These are phyloP conservation scores for Clavispora fructus DNA, from an alignment of 805 yeast species.

Conservation along the genomic window DNA sequence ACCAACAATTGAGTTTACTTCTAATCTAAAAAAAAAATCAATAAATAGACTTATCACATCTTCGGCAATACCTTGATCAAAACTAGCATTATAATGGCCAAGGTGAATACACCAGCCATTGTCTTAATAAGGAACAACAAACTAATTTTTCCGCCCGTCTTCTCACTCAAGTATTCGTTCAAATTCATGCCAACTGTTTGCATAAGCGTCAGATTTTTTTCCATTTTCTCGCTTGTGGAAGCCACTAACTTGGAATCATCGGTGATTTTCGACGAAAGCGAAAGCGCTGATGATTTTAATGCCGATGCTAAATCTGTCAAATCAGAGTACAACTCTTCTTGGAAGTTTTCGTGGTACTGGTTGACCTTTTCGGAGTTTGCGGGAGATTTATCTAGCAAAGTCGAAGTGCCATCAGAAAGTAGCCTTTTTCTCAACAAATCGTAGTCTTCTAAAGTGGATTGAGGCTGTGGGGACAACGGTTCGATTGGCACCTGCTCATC, in stretches of 20 bases:
- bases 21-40: not conserved
- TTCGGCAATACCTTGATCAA: slow-evolving; percentile 33
- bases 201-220: slow-evolving; percentile 18
- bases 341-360: slow-evolving; percentile 39
- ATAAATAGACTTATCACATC: slow-evolving; percentile 13
- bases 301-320: slow-evolving; percentile 43
- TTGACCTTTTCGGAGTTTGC: slow-evolving; percentile 19
- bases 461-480: not conserved
- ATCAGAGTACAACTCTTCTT: slow-evolving; percentile 46
- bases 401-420: slow-evolving; percentile 10
- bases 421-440: slow-evolving; percentile 13
- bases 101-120: slow-evolving; percentile 19
- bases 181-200: slow-evolving; percentile 29
- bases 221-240: slow-evolving; percentile 31
- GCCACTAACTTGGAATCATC: slow-evolving; percentile 32
- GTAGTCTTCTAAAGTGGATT: slow-evolving; percentile 5
- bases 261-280: slow-evolving; percentile 31
- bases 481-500: not conserved
- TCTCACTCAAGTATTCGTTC: slow-evolving; percentile 32
- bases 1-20: not conserved
- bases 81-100: slow-evolving; percentile 28
- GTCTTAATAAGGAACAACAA: slow-evolving; percentile 33
- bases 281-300: slow-evolving; percentile 44
- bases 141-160: slow-evolving; percentile 37
- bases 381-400: slow-evolving; percentile 6